A percentile compares a stretch with the other conserved stretches of the same genome.
These are phyloP conservation scores for Waltergamsia citrina DNA, from an alignment of 2,329 filamentous ascomycete species.

Conservation along the genomic window DNA sequence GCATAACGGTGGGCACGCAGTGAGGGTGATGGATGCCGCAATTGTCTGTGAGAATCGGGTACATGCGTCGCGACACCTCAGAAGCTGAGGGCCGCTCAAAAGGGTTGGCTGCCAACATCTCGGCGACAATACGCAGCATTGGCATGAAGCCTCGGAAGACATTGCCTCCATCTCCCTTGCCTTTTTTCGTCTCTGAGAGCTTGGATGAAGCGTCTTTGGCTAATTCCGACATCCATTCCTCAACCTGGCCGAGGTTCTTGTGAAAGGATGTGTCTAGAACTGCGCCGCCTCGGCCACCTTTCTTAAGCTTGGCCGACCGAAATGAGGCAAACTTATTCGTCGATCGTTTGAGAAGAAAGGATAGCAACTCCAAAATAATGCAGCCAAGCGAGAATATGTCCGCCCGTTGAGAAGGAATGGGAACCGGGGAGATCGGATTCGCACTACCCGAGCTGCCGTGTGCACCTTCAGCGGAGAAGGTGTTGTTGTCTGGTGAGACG, in stretches of 20 bases:
- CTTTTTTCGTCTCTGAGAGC: constrained; percentile 23
- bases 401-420: constrained; percentile 34
- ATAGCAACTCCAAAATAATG: constrained; percentile 62
- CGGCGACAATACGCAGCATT: constrained; percentile 39
- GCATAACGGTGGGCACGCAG: constrained; percentile 31
- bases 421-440: constrained; percentile 21
- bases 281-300: constrained; percentile 45
- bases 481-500: constrained; percentile 23
- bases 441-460: constrained; percentile 19
- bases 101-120: constrained; percentile 44
- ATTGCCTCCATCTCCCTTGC: constrained; percentile 31
- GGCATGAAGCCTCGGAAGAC: constrained; percentile 41
- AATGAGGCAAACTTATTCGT: constrained; percentile 56
- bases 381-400: constrained; percentile 69
- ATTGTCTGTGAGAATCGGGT: constrained; percentile 39
- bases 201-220: constrained; percentile 49
- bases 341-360: constrained; percentile 59
- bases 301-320: constrained; percentile 56
- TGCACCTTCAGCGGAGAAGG: constrained; percentile 8
- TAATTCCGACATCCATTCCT: constrained; percentile 55
- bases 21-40: constrained; percentile 40
- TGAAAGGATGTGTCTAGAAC: constrained; percentile 64
- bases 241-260: constrained; percentile 57
- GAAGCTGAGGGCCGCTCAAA: constrained; percentile 41
- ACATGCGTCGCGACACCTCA: constrained; percentile 42